Evolutionary conservation across 352 stramenopile genomes (phyloP).

Genomic region (Pythium rhizo-oryzae): DNA sequence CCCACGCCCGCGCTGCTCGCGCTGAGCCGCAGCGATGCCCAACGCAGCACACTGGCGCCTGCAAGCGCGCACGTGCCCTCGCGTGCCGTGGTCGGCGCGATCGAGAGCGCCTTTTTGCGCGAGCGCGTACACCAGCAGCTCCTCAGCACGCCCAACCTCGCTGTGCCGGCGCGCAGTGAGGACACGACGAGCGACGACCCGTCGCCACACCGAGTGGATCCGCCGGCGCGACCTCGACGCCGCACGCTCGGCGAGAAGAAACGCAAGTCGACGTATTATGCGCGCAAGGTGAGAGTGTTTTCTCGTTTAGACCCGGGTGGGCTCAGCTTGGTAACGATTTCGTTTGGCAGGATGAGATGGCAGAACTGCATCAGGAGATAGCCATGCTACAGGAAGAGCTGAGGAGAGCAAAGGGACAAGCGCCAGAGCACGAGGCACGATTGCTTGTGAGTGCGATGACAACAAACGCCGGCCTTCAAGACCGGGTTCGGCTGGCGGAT

Average conservation of each 20-base stretch:
- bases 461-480: neutral
- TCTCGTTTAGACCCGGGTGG: neutral
- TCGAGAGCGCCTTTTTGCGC: constrained; percentile 13
- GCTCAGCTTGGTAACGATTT: neutral
- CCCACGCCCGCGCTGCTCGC: neutral
- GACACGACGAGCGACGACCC: constrained; percentile 19
- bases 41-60: neutral
- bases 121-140: constrained; percentile 11
- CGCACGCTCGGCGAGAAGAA: constrained; percentile 9
- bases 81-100: constrained; percentile 8
- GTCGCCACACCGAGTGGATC: neutral
- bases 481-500: neutral
- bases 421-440: neutral
- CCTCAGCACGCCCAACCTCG: neutral
- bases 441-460: neutral
- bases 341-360: constrained; percentile 18
- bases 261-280: constrained; percentile 30
- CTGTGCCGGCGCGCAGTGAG: neutral
- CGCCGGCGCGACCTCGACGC: neutral
- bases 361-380: constrained; percentile 5
- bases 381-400: constrained; percentile 1
- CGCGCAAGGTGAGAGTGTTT: constrained; percentile 23
- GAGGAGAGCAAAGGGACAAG: neutral
- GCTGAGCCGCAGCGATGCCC: too few species aligned
- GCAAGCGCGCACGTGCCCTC: neutral